Conservation (phyloP, 148 eudicot species). For the Dysphania ambrosioides region DNA sequence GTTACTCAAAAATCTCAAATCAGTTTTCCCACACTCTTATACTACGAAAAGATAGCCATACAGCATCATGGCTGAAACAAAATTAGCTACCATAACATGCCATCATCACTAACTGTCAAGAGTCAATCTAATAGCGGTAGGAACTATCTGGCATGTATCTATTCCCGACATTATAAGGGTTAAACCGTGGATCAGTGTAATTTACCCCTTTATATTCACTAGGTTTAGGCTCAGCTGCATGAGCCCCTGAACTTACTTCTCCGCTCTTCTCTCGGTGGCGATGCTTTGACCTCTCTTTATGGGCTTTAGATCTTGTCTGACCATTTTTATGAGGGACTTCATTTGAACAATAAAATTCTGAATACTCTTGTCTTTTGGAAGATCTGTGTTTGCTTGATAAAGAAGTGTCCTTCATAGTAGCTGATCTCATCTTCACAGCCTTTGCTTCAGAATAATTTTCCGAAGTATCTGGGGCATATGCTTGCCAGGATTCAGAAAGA, state of each 20-base stretch:
- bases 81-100: not conserved
- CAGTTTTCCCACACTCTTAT: not conserved
- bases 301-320: constrained; percentile 63
- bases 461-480: constrained; percentile 30
- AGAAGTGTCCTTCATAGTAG: constrained; percentile 62
- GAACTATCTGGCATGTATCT: constrained; percentile 54
- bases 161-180: constrained; percentile 53
- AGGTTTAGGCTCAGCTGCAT: constrained; percentile 45
- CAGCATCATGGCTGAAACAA: constrained; percentile 4
- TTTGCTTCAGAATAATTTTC: constrained; percentile 58
- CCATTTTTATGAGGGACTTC: constrained; percentile 42
- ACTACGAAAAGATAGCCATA: not conserved
- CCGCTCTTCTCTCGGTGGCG: constrained; percentile 66
- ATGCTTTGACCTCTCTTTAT: constrained; percentile 83
- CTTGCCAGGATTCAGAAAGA: constrained; percentile 50
- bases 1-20: not conserved
- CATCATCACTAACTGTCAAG: not conserved
- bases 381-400: constrained; percentile 69
- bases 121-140: constrained; percentile 43
- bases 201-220: constrained; percentile 45
- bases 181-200: constrained; percentile 51
- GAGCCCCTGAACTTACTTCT: constrained; percentile 40
- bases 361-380: constrained; percentile 71
- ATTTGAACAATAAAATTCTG: constrained; percentile 70
- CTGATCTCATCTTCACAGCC: constrained; percentile 55